Percentiles rank a stretch among this genome's conserved stretches.
These are phyloP conservation scores for Aspergillus bridgeri DNA, from an alignment of 495 filamentous ascomycete species.

Conservation along the genomic window DNA sequence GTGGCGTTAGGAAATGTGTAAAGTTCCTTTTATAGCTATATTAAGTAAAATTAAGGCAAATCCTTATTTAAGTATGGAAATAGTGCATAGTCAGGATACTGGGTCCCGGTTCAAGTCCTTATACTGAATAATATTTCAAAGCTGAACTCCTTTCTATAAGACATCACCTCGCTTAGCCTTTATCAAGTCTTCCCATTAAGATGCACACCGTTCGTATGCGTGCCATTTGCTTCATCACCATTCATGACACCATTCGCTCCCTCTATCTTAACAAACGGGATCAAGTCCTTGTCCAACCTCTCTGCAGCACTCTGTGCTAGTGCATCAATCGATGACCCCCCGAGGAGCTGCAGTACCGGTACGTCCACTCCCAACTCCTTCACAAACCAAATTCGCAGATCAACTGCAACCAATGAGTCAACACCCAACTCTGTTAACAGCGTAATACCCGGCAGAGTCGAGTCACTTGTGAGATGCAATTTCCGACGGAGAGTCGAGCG, in stretches of 20 bases:
- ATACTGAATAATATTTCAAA: background rate
- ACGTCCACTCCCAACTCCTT: constrained; percentile 40
- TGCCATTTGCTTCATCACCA: background rate
- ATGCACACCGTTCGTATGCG: background rate
- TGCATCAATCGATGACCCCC: constrained; percentile 14
- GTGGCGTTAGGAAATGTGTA: no score
- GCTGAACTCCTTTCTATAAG: background rate
- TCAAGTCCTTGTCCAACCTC: background rate
- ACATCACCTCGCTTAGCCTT: background rate
- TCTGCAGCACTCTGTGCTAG: constrained; percentile 2
- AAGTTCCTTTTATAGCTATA: no score
- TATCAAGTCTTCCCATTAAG: background rate
- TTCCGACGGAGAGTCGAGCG: background rate
- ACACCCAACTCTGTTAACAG: constrained; percentile 30
- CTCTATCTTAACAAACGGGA: background rate
- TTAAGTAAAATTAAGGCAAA: no score
- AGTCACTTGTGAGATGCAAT: constrained; percentile 3
- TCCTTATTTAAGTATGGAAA: no score
- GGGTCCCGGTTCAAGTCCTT: no score
- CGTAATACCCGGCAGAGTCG: background rate
- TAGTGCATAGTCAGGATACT: no score
- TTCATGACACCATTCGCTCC: background rate
- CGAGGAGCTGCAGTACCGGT: constrained; percentile 50
- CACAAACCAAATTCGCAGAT: constrained; percentile 33
- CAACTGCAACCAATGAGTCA: constrained; percentile 37